Base-by-base conservation (phyloP, 306 rosid species). In the Pueraria montana region DNA sequence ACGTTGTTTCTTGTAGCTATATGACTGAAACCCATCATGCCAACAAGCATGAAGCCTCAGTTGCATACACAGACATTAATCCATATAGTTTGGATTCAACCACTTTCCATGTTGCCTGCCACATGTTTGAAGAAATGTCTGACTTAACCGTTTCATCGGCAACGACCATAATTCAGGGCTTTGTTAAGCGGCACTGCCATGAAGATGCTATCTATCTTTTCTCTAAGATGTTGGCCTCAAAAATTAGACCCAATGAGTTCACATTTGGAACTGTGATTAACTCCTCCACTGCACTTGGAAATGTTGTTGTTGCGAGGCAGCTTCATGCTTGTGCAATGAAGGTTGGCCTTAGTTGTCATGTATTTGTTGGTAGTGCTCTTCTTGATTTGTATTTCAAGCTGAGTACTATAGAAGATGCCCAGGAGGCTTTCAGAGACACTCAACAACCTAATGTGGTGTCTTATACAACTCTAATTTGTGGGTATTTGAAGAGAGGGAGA, bases 341-440 rank as follows among this genome's bases (percentile, higher is more conserved):
- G 85, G 62, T 80, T 23, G 89, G 94, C 59, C 77, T 93, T 81
- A 85, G 75, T 30, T 72, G 88, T 8, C 73, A 91, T 84, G 92
- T 93, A 36, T 93, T 88, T 87, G 98, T 87, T 74, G 93, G 98
- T 7, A 95, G 94, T 83, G 91, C 97, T 72, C 87, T 91, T 68
- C 67, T 95, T 80, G 96, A 93, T 86, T 89, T 91, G 55, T 95
- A 92, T 88, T 87, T 86, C 53, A 95, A 95, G 87, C 73, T 90
- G 91, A 75, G 97, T 62, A 67, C 69, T 24, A 83, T 83, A 12
- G 94, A 89, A 53, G 91, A 90, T 68, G 93, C 96, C 17, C 84
- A 63, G 55, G 87, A 71, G 81, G 90, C 89, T 81, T 93, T 93
- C 16, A 72, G 78, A 62, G 97, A 92, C 80, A 92, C 88, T 26